phyloP scores from a whole-genome alignment of 164 flowering plant species.

The Kalanchoe fedtschenkoi region DNA sequence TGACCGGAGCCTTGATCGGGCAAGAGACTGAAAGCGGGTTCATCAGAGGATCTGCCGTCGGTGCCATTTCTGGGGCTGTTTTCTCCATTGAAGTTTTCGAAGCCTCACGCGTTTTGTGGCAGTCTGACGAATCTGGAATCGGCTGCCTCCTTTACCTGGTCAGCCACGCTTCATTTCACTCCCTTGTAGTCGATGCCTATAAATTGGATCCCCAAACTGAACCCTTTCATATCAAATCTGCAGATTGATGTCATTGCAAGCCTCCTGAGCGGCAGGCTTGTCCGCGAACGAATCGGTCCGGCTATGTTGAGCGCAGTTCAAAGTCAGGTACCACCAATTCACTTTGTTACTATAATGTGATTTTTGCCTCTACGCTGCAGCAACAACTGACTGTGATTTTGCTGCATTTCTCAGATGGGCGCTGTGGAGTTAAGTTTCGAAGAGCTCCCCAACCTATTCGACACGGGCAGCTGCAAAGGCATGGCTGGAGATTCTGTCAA shows the following conservation, averaged over 20 bases:
- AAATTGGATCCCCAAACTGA: background rate
- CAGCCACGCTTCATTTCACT: slow-evolving; percentile 12
- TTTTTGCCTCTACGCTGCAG: too few relatives aligned
- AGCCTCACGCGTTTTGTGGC: slow-evolving; percentile 69
- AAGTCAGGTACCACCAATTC: slow-evolving; percentile 54
- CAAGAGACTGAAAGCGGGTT: slow-evolving; percentile 92
- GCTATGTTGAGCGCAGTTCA: slow-evolving; percentile 90
- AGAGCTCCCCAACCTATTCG: slow-evolving; percentile 57
- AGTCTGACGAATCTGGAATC: slow-evolving; percentile 58
- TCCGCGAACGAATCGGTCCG: slow-evolving; percentile 80
- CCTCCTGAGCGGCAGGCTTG: slow-evolving; percentile 88
- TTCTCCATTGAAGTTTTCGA: slow-evolving; percentile 87
- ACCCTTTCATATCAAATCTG: background rate
- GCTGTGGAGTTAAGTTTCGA: slow-evolving; percentile 62
- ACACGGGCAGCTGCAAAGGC: slow-evolving; percentile 62
- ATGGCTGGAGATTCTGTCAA: slow-evolving; percentile 58
- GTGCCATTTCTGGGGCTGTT: slow-evolving; percentile 89
- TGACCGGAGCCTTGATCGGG: slow-evolving; percentile 85
- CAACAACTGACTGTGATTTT: background rate
- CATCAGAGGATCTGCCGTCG: slow-evolving; percentile 73
- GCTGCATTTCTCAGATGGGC: slow-evolving; percentile 54
- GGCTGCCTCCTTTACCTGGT: slow-evolving; percentile 74
- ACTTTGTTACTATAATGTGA: background rate
- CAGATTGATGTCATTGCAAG: slow-evolving; percentile 79
- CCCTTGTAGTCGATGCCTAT: background rate